Base-by-base conservation (phyloP, 371 early-diverging fungal species). In the Nematocida displodere region DNA sequence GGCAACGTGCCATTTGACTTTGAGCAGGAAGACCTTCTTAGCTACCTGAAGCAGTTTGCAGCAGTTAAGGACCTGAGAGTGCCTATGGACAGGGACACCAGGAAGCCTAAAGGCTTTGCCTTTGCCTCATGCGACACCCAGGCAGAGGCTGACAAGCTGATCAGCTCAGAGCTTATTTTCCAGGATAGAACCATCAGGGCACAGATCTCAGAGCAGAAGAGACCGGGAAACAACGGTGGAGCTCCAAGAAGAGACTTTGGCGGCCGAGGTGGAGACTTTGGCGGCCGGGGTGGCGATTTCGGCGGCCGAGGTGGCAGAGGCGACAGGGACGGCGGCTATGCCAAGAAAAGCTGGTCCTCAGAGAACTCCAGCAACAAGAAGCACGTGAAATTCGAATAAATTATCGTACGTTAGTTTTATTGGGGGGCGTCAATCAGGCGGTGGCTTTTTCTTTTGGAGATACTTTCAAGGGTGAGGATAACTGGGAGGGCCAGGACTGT, bases 41-140 rank as follows among this genome's bases (percentile, higher is more conserved):
- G 63, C 3, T 26, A 81, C 26, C 58, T 82, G 26, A 66, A 59
- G 50, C 61, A 52, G 50, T 80, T 79, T 64, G 84, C 82, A 52
- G 64, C 59, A 17, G 78, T 84, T 39, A 80, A 54, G 2, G 67
- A 77, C 13, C 29, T 84, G 15, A 71, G 50, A 58, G 64, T 84
- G 8, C 84, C 84, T 36, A 26, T 50, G 20, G 80, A 80, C 54
- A 85, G 83, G 47, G 87, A 89, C 46, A 92, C 91, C 39, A 81
- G 79, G 76, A 68, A 82, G 42, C 48, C 79, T 20, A 91, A 89
- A 85, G 97, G 99, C 39, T 95, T 92, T 84, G 99, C 96, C 71
- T 97, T 94, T 79, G 95, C 95, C 56, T 95, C 97, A 87, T 96
- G 91, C 84, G 95, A 95, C 85, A 91, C 88, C 48, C 85, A 86